A percentile compares a stretch with the other conserved stretches of the same genome.
Evolutionary conservation across 1,284 basidiomycete genomes (phyloP).

Genomic region (Vanrija sp.): DNA sequence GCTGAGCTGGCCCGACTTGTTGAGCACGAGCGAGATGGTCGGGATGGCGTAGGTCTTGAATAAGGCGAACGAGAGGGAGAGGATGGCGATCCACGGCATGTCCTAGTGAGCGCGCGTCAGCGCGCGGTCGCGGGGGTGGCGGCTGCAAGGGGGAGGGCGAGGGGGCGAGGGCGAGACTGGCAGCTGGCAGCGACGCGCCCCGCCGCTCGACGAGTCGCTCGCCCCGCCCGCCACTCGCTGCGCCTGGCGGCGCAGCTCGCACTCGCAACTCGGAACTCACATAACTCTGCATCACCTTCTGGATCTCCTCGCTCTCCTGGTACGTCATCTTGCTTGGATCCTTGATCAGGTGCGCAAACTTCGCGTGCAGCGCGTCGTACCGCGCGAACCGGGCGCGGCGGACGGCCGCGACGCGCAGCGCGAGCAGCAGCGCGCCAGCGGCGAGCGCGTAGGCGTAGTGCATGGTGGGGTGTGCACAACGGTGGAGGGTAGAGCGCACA

Average conservation of each 20-base stretch:
- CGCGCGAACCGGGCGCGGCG: conserved; percentile 9
- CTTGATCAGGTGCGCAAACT: conserved; percentile 5
- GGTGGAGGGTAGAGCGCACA: too few relatives aligned
- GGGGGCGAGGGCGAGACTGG: not conserved
- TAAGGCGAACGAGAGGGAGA: conserved; percentile 11
- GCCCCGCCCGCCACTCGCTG: not conserved
- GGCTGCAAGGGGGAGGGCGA: not conserved
- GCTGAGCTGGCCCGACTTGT: conserved; percentile 11
- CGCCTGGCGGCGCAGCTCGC: not conserved
- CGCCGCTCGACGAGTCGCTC: not conserved
- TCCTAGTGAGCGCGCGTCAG: conserved; percentile 7
- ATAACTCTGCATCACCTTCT: conserved; percentile 4
- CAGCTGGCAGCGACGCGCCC: too few relatives aligned
- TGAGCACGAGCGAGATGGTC: conserved; percentile 9
- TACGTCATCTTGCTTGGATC: conserved; percentile 14
- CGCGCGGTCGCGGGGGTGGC: not conserved
- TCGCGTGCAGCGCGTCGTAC: not conserved
- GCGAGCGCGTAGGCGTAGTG: too few relatives aligned
- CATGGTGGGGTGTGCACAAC: too few relatives aligned
- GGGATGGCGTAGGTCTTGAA: conserved; percentile 18
- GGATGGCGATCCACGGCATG: conserved; percentile 5
- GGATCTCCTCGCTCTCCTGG: conserved; percentile 12
- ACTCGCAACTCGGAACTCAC: conserved; percentile 2
- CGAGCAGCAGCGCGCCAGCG: not conserved
- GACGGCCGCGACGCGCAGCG: not conserved